These are phyloP conservation scores for Geotrichum aggregatum DNA, from an alignment of 1,139 yeast genomes.

Conservation along the genomic window DNA sequence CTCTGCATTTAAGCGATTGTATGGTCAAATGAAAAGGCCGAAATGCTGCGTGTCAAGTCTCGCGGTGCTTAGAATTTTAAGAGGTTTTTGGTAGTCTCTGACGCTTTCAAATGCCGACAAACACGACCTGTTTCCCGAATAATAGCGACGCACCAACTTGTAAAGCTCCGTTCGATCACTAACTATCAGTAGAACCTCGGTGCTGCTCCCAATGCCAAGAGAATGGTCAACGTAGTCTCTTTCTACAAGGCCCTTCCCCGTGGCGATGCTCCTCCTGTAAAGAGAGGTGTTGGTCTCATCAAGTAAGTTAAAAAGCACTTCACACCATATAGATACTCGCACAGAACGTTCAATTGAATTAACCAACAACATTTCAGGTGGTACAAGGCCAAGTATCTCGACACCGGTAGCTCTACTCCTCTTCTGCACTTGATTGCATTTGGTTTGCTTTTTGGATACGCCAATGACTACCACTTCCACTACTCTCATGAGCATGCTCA, in stretches of 20 bases:
- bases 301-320: constrained; percentile 39
- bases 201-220: constrained; percentile 92
- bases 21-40: too few species aligned
- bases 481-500: constrained; percentile 51
- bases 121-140: background rate
- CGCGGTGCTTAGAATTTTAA: too few species aligned
- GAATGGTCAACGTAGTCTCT: constrained; percentile 90
- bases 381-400: constrained; percentile 66
- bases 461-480: constrained; percentile 91
- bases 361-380: constrained; percentile 44
- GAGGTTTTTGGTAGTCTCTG: background rate
- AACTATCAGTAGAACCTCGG: constrained; percentile 81
- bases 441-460: constrained; percentile 75
- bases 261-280: constrained; percentile 71
- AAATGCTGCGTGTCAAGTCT: too few species aligned
- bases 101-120: background rate
- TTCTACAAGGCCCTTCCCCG: constrained; percentile 96
- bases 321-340: too few species aligned
- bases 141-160: too few species aligned
- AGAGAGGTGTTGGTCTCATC: constrained; percentile 65
- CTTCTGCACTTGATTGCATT: constrained; percentile 70
- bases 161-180: too few species aligned
- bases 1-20: too few species aligned
- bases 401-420: constrained; percentile 69
- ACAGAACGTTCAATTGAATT: too few species aligned